Percentiles rank a stretch among this genome's conserved stretches.
These are phyloP conservation scores for Boletus vinaceobasis DNA, from an alignment of 768 basidiomycete species.

Conservation along the genomic window DNA sequence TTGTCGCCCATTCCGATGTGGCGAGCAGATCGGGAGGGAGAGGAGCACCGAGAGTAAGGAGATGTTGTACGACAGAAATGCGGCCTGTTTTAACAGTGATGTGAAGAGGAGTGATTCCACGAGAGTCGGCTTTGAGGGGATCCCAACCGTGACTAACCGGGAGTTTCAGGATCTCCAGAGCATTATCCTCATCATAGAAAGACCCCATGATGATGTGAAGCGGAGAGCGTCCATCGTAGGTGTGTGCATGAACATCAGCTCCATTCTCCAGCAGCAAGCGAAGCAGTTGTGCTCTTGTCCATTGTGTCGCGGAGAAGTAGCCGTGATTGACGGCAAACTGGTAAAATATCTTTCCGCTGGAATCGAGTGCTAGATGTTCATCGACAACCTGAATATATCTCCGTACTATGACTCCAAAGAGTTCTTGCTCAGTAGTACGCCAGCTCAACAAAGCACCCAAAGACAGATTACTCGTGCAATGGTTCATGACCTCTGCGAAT, in stretches of 20 bases:
- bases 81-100: not conserved
- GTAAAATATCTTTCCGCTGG: not conserved
- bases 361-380: not conserved
- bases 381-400: not conserved
- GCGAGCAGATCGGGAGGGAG: not conserved
- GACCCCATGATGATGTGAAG: not conserved
- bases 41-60: not conserved
- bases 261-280: not conserved
- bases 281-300: not conserved
- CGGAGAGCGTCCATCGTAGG: not conserved
- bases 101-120: not conserved
- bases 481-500: no score
- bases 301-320: not conserved
- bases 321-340: not conserved
- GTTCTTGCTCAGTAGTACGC: not conserved
- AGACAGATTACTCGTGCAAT: no score
- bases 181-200: not conserved
- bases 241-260: not conserved
- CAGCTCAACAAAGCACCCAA: not conserved
- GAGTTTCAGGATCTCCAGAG: not conserved
- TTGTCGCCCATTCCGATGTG: not conserved
- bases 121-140: not conserved
- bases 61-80: not conserved
- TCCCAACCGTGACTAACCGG: not conserved
- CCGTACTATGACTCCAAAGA: not conserved